Base-by-base conservation (phyloP, 2,329 filamentous ascomycete genomes). In the Plenodomus lindquistii region DNA sequence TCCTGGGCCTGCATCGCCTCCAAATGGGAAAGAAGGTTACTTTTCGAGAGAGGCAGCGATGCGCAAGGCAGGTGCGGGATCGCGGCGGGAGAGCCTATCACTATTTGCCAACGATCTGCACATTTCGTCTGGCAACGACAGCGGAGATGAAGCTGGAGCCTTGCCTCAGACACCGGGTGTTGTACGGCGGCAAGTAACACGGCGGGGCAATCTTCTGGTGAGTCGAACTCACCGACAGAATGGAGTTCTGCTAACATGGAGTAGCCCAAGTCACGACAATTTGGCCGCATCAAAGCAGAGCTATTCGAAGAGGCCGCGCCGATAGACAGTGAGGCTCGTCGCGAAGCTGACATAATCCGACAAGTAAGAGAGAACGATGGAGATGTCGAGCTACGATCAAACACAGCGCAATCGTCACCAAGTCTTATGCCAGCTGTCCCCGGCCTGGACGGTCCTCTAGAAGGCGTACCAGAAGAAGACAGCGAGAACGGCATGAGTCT, bases 211-310 rank as follows among this genome's bases (percentile, higher is more conserved):
- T 72, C 80, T 99, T 52, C 73, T 99, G 67, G 90, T 94, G 79
- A 70, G 86, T 43, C 40, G 24, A 11, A 11, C 4, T n/a, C 3
- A 9, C 8, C n/a, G 8, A 5, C n/a, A 5, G 7, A 1, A 1
- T 2, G n/a, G 13, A 10, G 10, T 10, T 36, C 48, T 60, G 38
- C 55, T 61, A 38, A 69, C 46, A n/a, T 37, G 48, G 42, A 9
- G 3, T 59, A 95, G 89, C 94, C 95, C 11, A 99, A 97, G 78
- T 94, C 93, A 0, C 96, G 96, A 75, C 91, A 88, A 0, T 99
- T 99, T 71, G 91, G 92, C 4, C 87, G 94, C 10, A 96, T 99
- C 58, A 85, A 89, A 52, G 94, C 93, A 8, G 91, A 91, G 3
- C 80, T 99, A 0, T 81, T 89, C 48, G 94, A 99, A 74, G 94